Conservation (phyloP, 2,329 filamentous ascomycete species). For the Lachnellula hyalina region DNA sequence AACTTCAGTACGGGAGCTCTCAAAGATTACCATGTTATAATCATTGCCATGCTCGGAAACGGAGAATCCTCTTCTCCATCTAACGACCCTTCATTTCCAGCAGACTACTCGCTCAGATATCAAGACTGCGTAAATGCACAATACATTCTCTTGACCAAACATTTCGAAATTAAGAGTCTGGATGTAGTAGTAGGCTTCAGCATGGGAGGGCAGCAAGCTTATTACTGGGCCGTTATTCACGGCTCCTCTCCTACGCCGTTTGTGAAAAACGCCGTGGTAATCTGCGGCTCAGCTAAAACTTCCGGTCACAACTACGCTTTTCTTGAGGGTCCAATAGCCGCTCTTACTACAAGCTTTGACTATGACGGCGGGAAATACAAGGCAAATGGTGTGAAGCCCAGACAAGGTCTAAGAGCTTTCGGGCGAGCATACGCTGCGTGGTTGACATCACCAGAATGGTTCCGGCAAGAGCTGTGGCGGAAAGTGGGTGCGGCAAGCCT, state of each 20-base stretch:
- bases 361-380: conserved; percentile 33
- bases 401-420: conserved; percentile 39
- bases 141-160: conserved; percentile 34
- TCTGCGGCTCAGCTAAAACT: conserved; percentile 42
- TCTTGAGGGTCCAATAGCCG: conserved; percentile 41
- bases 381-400: conserved; percentile 25
- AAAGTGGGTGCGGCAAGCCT: conserved; percentile 33
- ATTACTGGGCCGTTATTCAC: conserved; percentile 42
- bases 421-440: conserved; percentile 43
- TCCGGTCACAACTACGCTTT: conserved; percentile 44
- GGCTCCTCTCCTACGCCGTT: conserved; percentile 30
- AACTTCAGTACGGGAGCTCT: conserved; percentile 41
- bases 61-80: conserved; percentile 44
- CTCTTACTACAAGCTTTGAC: conserved; percentile 37
- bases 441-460: conserved; percentile 43
- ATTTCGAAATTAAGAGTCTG: conserved; percentile 32
- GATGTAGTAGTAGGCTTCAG: conserved; percentile 42
- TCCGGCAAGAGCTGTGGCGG: conserved; percentile 37
- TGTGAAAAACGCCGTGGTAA: conserved; percentile 36
- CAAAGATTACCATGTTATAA: conserved; percentile 39
- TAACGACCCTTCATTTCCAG: conserved; percentile 38
- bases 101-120: conserved; percentile 33
- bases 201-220: conserved; percentile 46
- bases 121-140: conserved; percentile 40
- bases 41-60: conserved; percentile 43